A percentile compares a stretch with the other conserved stretches of the same genome.
These are phyloP conservation scores for Schwanniomyces etchellsii DNA, from an alignment of 1,139 yeast genomes.

Conservation along the genomic window DNA sequence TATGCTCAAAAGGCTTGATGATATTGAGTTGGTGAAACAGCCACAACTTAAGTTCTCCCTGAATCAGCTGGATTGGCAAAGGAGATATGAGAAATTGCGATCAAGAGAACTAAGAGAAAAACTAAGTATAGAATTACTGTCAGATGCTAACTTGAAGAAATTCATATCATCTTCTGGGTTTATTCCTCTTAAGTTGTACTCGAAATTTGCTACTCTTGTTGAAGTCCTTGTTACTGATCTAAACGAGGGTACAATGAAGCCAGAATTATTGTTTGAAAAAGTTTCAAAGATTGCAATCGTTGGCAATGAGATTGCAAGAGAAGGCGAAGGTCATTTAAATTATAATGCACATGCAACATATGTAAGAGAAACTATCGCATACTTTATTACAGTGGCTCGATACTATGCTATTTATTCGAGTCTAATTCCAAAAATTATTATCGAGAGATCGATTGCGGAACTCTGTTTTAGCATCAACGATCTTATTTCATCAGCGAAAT, in stretches of 20 bases:
- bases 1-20: constrained; percentile 23
- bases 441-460: constrained; percentile 78
- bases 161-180: constrained; percentile 37
- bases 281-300: constrained; percentile 47
- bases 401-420: constrained; percentile 63
- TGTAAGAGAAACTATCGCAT: constrained; percentile 67
- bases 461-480: constrained; percentile 71
- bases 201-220: constrained; percentile 42
- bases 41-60: constrained; percentile 23
- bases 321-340: constrained; percentile 34
- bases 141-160: constrained; percentile 16
- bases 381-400: constrained; percentile 73
- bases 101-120: constrained; percentile 21
- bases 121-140: constrained; percentile 18
- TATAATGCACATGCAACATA: constrained; percentile 32
- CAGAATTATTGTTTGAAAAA: constrained; percentile 47
- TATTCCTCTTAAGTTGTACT: constrained; percentile 38
- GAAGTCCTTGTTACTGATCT: constrained; percentile 39
- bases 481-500: constrained; percentile 51
- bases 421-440: constrained; percentile 63
- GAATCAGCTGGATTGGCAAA: constrained; percentile 40
- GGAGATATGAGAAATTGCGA: constrained; percentile 37
- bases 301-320: constrained; percentile 44
- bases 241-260: constrained; percentile 25
- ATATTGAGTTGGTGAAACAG: constrained; percentile 13